A percentile compares a stretch with the other conserved stretches of the same genome.
phyloP scores from a whole-genome alignment of 2,329 filamentous ascomycete genomes.

The Blumeriella jaapii region DNA sequence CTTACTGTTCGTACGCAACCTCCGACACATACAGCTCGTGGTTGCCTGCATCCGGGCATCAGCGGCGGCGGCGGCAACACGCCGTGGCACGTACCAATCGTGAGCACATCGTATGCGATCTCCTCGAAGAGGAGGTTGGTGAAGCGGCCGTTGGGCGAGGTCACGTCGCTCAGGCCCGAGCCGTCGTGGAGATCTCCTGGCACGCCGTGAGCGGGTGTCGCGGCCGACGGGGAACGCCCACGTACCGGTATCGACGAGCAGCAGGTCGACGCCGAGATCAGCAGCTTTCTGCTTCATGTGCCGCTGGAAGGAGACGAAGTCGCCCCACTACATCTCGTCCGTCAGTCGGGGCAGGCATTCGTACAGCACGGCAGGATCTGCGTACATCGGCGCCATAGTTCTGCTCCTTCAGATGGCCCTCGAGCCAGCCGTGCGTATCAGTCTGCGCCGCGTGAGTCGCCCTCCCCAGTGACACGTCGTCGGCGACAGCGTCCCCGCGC shows the following conservation, averaged over 20 bases:
- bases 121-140: slow-evolving; percentile 76
- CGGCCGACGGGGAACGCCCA: background rate
- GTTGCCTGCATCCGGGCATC: slow-evolving; percentile 43
- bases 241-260: slow-evolving; percentile 73
- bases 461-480: background rate
- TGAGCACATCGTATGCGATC: slow-evolving; percentile 72
- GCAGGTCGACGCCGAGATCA: slow-evolving; percentile 63
- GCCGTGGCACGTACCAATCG: slow-evolving; percentile 38
- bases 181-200: slow-evolving; percentile 68
- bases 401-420: slow-evolving; percentile 80
- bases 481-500: too few species aligned
- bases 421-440: slow-evolving; percentile 60
- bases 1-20: slow-evolving; percentile 32
- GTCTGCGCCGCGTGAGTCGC: slow-evolving; percentile 11
- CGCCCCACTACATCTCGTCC: slow-evolving; percentile 54
- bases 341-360: background rate
- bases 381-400: slow-evolving; percentile 70
- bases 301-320: slow-evolving; percentile 83
- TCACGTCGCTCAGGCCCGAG: slow-evolving; percentile 85
- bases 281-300: slow-evolving; percentile 72
- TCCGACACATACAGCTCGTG: slow-evolving; percentile 82
- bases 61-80: background rate
- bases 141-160: slow-evolving; percentile 75
- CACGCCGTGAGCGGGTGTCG: background rate
- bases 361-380: background rate